Percentiles rank a stretch among this genome's conserved stretches.
Evolutionary conservation across 371 early-diverging fungal species (phyloP).

Genomic region (Mortierella sp.): DNA sequence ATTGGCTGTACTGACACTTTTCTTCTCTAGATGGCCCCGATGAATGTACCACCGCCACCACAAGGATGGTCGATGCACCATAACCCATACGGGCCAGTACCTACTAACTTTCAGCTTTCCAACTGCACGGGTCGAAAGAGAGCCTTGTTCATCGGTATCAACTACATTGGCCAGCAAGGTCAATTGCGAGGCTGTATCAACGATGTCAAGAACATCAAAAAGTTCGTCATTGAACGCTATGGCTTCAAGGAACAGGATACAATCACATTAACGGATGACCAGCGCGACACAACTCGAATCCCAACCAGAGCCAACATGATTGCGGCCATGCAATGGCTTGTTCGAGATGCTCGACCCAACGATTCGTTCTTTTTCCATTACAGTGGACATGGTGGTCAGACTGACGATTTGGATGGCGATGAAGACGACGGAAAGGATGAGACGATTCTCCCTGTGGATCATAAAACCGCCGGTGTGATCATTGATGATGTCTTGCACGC

Average conservation of each 20-base stretch:
- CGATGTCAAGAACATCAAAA: slow-evolving; percentile 88
- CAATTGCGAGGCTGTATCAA: slow-evolving; percentile 88
- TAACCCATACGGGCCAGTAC: slow-evolving; percentile 12
- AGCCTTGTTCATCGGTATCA: slow-evolving; percentile 93
- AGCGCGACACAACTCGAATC: slow-evolving; percentile 65
- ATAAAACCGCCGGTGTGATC: slow-evolving; percentile 80
- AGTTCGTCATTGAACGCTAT: slow-evolving; percentile 75
- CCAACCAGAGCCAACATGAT: slow-evolving; percentile 92
- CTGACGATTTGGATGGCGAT: slow-evolving; percentile 78
- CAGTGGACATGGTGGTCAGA: slow-evolving; percentile 89
- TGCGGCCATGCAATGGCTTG: slow-evolving; percentile 91
- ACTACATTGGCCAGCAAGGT: slow-evolving; percentile 78
- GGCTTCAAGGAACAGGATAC: slow-evolving; percentile 77
- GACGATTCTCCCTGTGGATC: slow-evolving; percentile 90
- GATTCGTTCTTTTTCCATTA: slow-evolving; percentile 92
- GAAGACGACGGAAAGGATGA: slow-evolving; percentile 88
- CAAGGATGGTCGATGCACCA: slow-evolving; percentile 41
- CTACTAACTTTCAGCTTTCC: slow-evolving; percentile 68
- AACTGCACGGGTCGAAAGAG: slow-evolving; percentile 82
- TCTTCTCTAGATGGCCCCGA: slow-evolving; percentile 21
- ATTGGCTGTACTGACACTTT: no score
- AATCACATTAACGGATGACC: slow-evolving; percentile 91
- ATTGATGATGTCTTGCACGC: slow-evolving; percentile 89
- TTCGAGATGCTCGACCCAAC: slow-evolving; percentile 81
- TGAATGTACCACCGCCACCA: slow-evolving; percentile 39